Base-by-base conservation (phyloP, 208 protist genomes). In the Trichomonas gallinae region DNA sequence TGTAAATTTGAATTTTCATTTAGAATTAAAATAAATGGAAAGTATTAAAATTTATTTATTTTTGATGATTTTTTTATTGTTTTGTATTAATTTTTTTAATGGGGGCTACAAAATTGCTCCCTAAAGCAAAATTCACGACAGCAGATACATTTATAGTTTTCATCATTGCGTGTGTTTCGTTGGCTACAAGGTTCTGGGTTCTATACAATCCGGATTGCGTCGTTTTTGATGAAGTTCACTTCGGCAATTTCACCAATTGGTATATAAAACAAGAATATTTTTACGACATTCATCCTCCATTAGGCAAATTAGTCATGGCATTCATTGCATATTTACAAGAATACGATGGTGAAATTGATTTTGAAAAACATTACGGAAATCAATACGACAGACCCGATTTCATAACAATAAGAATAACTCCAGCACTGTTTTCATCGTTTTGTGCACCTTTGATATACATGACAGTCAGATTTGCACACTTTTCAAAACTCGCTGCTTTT, bases 171-270 rank as follows among this genome's bases (percentile, higher is more conserved):
- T 38, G 6, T 6, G 6, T 51, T 58, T 93, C 87, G 2, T 51
- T 93, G 10, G 15, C 21, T 23, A 36, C 87, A 26, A 48, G 87
- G 21, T 58, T 51, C 13, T 93, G 87, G 87, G 6, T 58, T 8
- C 15, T 93, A 51, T 44, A 93, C 21, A 26, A 93, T n/a, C 87
- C 87, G 0, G 44, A 48, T 38, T 42, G n/a, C 42, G 44, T 51
- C 46, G 87, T 93, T 58, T 93, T 93, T 44, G 87, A 93, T 51
- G 87, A 93, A 51, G 87, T 93, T 51, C 87, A 93, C 38, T 93
- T 93, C 44, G 87, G 87, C 17, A 93, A 93, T 93, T 93, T 93
- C 44, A 93, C 87, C 48, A 93, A 93, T 40, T 93, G 87, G 87
- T 93, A 93, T 44, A 93, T 44, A 51, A 48, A 51, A 15, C 34